A percentile compares a stretch with the other conserved stretches of the same genome.
phyloP scores from a whole-genome alignment of 257 asterid species.

The Ocimum tenuiflorum region DNA sequence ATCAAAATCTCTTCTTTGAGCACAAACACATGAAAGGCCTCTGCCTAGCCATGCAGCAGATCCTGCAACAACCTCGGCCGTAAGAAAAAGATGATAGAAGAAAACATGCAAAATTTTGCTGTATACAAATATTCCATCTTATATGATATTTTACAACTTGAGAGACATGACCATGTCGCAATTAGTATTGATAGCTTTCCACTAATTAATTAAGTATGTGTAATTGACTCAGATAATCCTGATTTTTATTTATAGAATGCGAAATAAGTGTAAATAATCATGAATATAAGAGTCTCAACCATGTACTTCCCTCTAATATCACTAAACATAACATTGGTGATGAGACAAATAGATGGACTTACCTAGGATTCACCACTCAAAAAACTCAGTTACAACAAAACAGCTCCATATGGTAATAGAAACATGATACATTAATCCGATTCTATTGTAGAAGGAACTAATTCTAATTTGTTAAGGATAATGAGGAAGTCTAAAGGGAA shows the following conservation, averaged over 20 bases:
- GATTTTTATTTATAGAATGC: background rate
- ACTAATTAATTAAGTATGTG: background rate
- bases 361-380: background rate
- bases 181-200: background rate
- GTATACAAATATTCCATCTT: slow-evolving; percentile 1
- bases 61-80: slow-evolving; percentile 92
- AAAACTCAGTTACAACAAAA: background rate
- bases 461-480: no score
- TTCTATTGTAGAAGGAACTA: background rate
- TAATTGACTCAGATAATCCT: background rate
- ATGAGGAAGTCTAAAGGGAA: no score
- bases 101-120: no score
- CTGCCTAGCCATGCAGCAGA: slow-evolving; percentile 99
- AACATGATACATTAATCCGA: background rate
- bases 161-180: no score
- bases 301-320: background rate
- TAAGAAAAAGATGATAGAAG: slow-evolving; percentile 30
- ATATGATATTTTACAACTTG: background rate
- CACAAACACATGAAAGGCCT: slow-evolving; percentile 98
- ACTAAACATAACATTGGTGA: background rate
- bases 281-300: background rate
- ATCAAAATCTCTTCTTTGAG: slow-evolving; percentile 86
- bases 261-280: background rate
- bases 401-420: slow-evolving; percentile 8
- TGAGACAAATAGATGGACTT: background rate